Base-by-base conservation (phyloP, 306 rosid species). In the Begonia masoniana region DNA sequence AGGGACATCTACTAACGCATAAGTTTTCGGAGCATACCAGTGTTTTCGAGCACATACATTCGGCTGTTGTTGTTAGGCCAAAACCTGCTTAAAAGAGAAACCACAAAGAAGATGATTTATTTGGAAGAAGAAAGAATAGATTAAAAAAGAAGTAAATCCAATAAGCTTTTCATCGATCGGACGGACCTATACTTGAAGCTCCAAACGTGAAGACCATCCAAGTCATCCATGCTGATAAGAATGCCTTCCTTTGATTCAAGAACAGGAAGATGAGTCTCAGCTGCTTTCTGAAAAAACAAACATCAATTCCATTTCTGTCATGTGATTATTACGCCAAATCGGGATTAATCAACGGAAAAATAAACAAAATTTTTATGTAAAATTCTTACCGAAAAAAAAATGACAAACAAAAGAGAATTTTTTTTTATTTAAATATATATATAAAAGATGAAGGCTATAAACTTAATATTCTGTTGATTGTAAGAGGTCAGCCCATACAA, bases 11-110 rank as follows among this genome's bases (percentile, higher is more conserved):
- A 21, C 24, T 21, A 21, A 21, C 4, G 24, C 24, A 21, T 3
- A 3, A 21, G 24, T 21, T 31, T 31, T 31, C 8, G 39, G 39
- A 31, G 39, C 5, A n/a, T 85, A 89, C 97, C 97, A 0, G 97
- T 89, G 17, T 85, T 89, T 62, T 89, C 97, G 26, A 89, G 94
- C n/a, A 89, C 95, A 49, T 89, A 89, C 97, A 89, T 89, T 67
- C 97, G 54, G 57, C 97, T 89, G 15, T 89, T 89, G 78, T 89
- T 89, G 55, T 89, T 89, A 6, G 97, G 97, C 97, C 97, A 89
- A 65, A 72, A 89, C 72, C 97, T 89, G 80, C 74, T 50, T 21
- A 39, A 35, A 31, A 17, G 24, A 16, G 48, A 47, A 50, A 13
- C 6, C 35, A 1, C 6, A 26, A 26, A 26, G 6, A 26, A 26